Conservation (phyloP, 1,139 yeast species). For the Debaryomyces robertsiae region DNA sequence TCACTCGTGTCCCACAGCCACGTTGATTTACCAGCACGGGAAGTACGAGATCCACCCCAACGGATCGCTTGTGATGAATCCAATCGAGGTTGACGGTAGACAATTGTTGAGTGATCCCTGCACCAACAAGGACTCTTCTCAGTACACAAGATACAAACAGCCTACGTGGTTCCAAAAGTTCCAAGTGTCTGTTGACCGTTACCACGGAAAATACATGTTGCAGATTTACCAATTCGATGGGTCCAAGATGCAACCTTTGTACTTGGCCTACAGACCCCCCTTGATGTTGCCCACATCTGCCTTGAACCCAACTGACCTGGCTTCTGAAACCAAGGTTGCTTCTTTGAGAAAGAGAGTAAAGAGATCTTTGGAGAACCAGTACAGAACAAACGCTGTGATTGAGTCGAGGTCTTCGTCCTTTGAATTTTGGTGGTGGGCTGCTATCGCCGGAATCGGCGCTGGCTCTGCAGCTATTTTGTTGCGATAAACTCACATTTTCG, state of each 20-base stretch:
- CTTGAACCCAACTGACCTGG: slow-evolving; percentile 74
- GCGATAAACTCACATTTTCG: slow-evolving; percentile 14
- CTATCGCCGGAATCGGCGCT: slow-evolving; percentile 31
- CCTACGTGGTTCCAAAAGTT: slow-evolving; percentile 60
- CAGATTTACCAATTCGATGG: slow-evolving; percentile 84
- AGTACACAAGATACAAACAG: slow-evolving; percentile 73
- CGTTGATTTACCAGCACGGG: slow-evolving; percentile 87
- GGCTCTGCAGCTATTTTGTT: slow-evolving; percentile 27
- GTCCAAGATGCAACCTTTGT: slow-evolving; percentile 78
- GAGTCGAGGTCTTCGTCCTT: slow-evolving; percentile 41
- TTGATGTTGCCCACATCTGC: slow-evolving; percentile 93
- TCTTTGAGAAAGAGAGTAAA: slow-evolving; percentile 54
- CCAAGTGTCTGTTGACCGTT: slow-evolving; percentile 65
- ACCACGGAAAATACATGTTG: slow-evolving; percentile 80
- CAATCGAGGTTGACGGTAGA: slow-evolving; percentile 88
- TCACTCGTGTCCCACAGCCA: slow-evolving; percentile 83
- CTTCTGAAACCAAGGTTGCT: slow-evolving; percentile 35
- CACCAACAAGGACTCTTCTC: slow-evolving; percentile 49
- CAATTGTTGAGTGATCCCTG: slow-evolving; percentile 91
- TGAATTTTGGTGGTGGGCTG: slow-evolving; percentile 51
- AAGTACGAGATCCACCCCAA: slow-evolving; percentile 61
- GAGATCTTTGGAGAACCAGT: slow-evolving; percentile 77
- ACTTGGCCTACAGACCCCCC: slow-evolving; percentile 90
- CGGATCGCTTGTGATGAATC: slow-evolving; percentile 70
- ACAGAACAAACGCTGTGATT: slow-evolving; percentile 72